Percentiles rank a stretch among this genome's conserved stretches.
Conservation (phyloP, 805 yeast species). For the Saccharomycopsis fermentans region DNA sequence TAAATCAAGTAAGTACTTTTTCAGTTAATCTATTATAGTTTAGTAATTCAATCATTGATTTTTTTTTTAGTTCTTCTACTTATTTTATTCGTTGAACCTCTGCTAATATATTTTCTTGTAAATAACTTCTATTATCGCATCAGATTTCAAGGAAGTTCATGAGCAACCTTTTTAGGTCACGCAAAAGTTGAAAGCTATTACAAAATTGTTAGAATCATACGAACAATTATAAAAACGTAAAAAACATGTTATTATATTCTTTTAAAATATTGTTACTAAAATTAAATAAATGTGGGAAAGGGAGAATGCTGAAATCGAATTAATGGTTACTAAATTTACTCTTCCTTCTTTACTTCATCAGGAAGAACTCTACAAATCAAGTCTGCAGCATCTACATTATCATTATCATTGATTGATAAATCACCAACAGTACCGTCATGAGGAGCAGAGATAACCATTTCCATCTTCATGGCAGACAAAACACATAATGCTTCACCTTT, state of each 20-base stretch:
- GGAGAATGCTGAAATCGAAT: background rate
- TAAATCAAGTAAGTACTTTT: slow-evolving; percentile 71
- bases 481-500: slow-evolving; percentile 95
- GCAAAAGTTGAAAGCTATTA: no score
- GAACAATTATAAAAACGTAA: background rate
- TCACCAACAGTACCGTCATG: slow-evolving; percentile 76
- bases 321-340: background rate
- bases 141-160: no score
- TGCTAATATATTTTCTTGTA: no score
- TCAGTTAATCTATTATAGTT: slow-evolving; percentile 24
- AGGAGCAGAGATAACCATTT: slow-evolving; percentile 94
- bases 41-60: background rate
- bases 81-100: background rate
- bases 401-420: slow-evolving; percentile 76
- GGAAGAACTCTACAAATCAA: slow-evolving; percentile 40
- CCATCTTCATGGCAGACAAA: slow-evolving; percentile 98
- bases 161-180: no score
- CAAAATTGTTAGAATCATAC: no score
- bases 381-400: slow-evolving; percentile 91
- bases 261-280: background rate
- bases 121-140: no score
- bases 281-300: background rate
- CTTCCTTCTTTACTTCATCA: slow-evolving; percentile 1
- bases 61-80: background rate
- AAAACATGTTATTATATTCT: background rate